Evolutionary conservation across 1,284 basidiomycete species (phyloP).

Genomic region (Fistulina hepatica): DNA sequence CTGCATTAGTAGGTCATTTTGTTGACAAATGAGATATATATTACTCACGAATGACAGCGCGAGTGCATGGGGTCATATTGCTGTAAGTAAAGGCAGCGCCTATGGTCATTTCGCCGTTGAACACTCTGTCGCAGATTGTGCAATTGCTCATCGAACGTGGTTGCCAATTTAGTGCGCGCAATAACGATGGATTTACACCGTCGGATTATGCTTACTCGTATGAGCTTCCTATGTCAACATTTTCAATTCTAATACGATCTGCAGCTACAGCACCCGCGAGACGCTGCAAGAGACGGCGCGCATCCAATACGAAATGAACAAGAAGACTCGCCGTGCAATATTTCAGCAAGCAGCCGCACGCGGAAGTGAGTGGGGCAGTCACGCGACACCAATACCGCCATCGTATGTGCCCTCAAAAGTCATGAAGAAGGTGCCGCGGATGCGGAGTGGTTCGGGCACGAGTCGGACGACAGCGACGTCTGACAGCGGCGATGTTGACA

Average conservation of each 20-base stretch:
- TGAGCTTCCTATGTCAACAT: constrained; percentile 22
- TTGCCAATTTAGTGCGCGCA: constrained; percentile 70
- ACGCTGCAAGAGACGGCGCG: constrained; percentile 70
- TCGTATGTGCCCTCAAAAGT: constrained; percentile 30
- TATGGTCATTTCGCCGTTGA: constrained; percentile 8
- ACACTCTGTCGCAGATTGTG: constrained; percentile 45
- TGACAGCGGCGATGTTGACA: constrained; percentile 57
- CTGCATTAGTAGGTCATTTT: constrained; percentile 70
- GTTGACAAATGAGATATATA: constrained; percentile 5
- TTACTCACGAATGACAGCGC: constrained; percentile 39
- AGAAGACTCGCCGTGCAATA: constrained; percentile 54
- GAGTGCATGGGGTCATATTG: constrained; percentile 74
- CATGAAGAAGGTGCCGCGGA: constrained; percentile 31
- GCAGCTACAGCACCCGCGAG: constrained; percentile 55
- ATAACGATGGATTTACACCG: constrained; percentile 85
- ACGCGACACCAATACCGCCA: constrained; percentile 29
- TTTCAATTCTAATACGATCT: constrained; percentile 9
- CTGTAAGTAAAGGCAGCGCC: constrained; percentile 35
- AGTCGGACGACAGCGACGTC: constrained; percentile 66
- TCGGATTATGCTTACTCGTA: constrained; percentile 89
- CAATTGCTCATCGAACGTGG: constrained; percentile 83
- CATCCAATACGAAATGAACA: constrained; percentile 64
- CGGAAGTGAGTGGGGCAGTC: constrained; percentile 46
- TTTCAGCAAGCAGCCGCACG: constrained; percentile 57
- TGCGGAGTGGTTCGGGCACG: constrained; percentile 71